Conservation (phyloP, 2,329 filamentous ascomycete species). For the Stromatinia cepivora region DNA sequence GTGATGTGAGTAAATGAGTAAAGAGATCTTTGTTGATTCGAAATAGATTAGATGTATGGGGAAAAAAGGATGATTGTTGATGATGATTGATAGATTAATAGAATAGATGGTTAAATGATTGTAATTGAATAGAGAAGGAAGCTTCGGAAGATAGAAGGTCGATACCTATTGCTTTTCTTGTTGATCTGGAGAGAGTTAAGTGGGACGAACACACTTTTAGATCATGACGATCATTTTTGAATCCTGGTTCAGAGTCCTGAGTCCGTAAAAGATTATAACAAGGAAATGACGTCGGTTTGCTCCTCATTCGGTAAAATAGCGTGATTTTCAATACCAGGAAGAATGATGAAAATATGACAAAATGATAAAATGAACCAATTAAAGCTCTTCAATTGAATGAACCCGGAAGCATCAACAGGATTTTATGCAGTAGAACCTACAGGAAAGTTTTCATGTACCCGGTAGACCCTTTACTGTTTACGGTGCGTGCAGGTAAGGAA, state of each 20-base stretch:
- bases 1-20: neutral
- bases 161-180: slow-evolving; percentile 6
- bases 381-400: neutral
- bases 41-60: neutral
- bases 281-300: slow-evolving; percentile 13
- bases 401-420: slow-evolving; percentile 3
- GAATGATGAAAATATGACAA: neutral
- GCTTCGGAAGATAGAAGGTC: neutral
- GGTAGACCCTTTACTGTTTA: too few species aligned
- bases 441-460: too few species aligned
- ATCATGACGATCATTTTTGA: slow-evolving; percentile 9
- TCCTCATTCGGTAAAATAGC: neutral
- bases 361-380: neutral
- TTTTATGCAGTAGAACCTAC: too few species aligned
- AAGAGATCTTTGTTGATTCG: neutral
- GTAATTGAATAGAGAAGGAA: neutral
- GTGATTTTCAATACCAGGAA: neutral
- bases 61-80: neutral
- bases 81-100: neutral
- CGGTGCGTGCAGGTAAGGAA: too few species aligned
- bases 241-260: neutral
- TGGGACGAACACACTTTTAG: neutral
- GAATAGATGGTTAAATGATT: neutral
- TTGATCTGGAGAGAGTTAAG: slow-evolving; percentile 15
- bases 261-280: neutral